These are phyloP conservation scores for Vaccinium darrowii DNA, from an alignment of 148 eudicot genomes.

Conservation along the genomic window DNA sequence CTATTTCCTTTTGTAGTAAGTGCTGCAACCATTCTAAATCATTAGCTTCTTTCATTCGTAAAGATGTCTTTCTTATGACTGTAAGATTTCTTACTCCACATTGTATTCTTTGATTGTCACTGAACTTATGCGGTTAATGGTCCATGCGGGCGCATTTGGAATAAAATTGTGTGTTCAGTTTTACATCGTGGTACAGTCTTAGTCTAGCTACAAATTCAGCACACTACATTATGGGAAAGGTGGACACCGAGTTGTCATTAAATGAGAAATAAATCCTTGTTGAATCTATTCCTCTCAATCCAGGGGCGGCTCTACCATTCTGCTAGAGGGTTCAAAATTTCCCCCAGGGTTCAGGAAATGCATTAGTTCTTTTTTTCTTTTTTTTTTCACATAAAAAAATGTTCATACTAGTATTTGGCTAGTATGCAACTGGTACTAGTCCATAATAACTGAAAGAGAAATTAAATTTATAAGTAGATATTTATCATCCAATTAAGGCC, in stretches of 20 bases:
- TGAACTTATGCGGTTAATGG: neutral
- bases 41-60: neutral
- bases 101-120: neutral
- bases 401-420: neutral
- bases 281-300: neutral
- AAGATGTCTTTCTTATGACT: neutral
- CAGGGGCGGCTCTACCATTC: neutral
- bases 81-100: neutral
- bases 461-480: neutral
- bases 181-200: neutral
- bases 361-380: neutral
- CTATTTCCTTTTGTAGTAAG: conserved; percentile 93
- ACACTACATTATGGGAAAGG: neutral
- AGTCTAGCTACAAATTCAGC: neutral
- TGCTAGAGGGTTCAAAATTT: neutral
- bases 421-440: neutral
- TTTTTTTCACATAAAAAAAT: neutral
- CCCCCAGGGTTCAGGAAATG: neutral
- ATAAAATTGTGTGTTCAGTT: neutral
- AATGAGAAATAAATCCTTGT: neutral
- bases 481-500: neutral
- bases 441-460: neutral
- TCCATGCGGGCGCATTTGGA: neutral
- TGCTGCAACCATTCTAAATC: neutral
- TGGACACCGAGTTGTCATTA: neutral